Evolutionary conservation across 345 rosid genomes (phyloP).

Genomic region (Populus alba): DNA sequence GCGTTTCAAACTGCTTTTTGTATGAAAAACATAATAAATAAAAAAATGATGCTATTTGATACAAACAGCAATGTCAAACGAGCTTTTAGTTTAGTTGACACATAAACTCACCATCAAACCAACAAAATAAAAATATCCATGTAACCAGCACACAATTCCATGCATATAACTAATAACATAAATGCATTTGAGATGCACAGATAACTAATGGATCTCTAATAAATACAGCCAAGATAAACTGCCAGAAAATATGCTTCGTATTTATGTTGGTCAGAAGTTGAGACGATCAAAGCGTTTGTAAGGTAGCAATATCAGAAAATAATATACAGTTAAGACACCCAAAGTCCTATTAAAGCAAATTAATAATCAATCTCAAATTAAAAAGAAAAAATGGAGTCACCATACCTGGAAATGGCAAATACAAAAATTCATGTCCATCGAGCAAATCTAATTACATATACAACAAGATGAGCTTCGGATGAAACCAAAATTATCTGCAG

Average conservation of each 20-base stretch:
- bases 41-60: no score
- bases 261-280: not conserved
- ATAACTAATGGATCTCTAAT: not conserved
- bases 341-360: not conserved
- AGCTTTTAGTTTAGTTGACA: no score
- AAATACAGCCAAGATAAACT: not conserved
- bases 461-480: constrained; percentile 16
- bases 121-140: no score
- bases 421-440: constrained; percentile 17
- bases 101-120: no score
- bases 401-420: not conserved
- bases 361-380: not conserved
- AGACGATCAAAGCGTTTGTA: not conserved
- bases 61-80: no score
- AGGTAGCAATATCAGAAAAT: not conserved
- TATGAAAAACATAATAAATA: no score
- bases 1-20: no score
- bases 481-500: constrained; percentile 13
- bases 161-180: no score
- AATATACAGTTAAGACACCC: not conserved
- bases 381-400: not conserved
- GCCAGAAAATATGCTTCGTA: not conserved
- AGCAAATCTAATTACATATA: constrained; percentile 21
- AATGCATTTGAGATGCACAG: no score
- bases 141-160: no score